Evolutionary conservation across 1,284 basidiomycete species (phyloP), one percentile per base, ranked within the genome.

Genomic region (Ustilago esculenta): DNA sequence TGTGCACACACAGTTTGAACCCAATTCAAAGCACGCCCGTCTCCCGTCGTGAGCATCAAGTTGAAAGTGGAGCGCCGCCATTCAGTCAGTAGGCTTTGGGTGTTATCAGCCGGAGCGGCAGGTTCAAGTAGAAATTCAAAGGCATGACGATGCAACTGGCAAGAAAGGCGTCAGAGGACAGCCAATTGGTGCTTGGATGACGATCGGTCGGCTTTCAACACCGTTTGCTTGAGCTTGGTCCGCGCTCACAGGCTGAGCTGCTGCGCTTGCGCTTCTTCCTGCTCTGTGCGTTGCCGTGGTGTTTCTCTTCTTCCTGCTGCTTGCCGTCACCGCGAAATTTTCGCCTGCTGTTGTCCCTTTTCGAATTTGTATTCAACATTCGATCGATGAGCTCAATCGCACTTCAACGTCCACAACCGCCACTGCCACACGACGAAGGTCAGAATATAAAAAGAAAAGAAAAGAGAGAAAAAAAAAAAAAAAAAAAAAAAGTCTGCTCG

Each of bases 181-280:
- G 43, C n/a, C n/a, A n/a, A n/a, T n/a, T n/a, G n/a, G n/a, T n/a
- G n/a, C n/a, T n/a, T n/a, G n/a, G n/a, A n/a, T n/a, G n/a, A n/a
- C n/a, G n/a, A n/a, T n/a, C 52, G 53, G 37, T 55, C 39, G 53
- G 53, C 53, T 55, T 55, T 55, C 53, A 55, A 25, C 44, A 25
- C 33, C 12, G n/a, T n/a, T n/a, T n/a, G n/a, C n/a, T n/a, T n/a
- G n/a, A 27, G 18, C 25, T 42, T 43, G 39, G 40, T 37, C 49
- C 49, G 29, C 36, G 21, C 44, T 25, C 35, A 12, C 23, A n/a
- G 11, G 30, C 41, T 27, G 24, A 34, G 17, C 27, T 17, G 29
- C 18, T 17, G 33, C 8, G 6, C n/a, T 35, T n/a, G 12, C 15
- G 14, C 27, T 21, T 48, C 46, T 27, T 48, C 21, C 39, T 47